Percentiles rank a stretch among this genome's conserved stretches.
Conservation (phyloP, 768 basidiomycete genomes). For the Galerina sulciceps region DNA sequence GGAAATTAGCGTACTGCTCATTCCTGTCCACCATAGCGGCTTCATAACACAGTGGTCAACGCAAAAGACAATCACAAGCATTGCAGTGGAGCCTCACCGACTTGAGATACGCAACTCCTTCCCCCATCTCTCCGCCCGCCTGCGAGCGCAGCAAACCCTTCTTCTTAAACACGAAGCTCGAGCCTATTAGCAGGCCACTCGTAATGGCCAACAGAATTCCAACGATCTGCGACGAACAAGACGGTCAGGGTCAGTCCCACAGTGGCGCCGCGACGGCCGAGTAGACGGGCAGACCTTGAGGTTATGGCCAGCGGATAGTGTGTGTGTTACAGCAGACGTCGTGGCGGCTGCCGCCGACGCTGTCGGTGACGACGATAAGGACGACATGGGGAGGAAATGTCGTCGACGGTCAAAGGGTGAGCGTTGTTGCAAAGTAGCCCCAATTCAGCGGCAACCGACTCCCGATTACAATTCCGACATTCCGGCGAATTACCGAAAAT, state of each 20-base stretch:
- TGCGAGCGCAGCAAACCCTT: conserved; percentile 84
- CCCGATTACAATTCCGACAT: neutral
- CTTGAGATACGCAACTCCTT: conserved; percentile 95
- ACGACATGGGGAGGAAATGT: conserved; percentile 10
- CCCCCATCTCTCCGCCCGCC: conserved; percentile 77
- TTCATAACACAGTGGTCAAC: conserved; percentile 29
- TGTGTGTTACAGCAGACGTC: conserved; percentile 37
- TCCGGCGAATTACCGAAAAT: neutral
- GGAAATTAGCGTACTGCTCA: conserved; percentile 65
- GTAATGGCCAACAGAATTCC: conserved; percentile 76
- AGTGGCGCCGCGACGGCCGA: neutral
- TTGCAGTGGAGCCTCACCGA: conserved; percentile 57
- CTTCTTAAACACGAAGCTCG: conserved; percentile 98
- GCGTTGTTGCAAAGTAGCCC: conserved; percentile 5
- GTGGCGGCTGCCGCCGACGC: conserved; percentile 42
- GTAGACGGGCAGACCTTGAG: conserved; percentile 49
- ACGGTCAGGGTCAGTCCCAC: conserved; percentile 4
- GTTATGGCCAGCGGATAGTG: conserved; percentile 44
- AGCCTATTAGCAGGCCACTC: conserved; percentile 90
- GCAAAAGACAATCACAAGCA: conserved; percentile 8
- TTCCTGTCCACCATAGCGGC: conserved; percentile 93
- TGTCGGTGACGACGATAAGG: conserved; percentile 30
- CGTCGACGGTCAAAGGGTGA: conserved; percentile 13
- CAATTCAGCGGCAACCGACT: neutral
- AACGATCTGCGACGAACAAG: conserved; percentile 52